Base-by-base conservation (phyloP, 768 basidiomycete species). In the Tylopilus rubrobrunneus region DNA sequence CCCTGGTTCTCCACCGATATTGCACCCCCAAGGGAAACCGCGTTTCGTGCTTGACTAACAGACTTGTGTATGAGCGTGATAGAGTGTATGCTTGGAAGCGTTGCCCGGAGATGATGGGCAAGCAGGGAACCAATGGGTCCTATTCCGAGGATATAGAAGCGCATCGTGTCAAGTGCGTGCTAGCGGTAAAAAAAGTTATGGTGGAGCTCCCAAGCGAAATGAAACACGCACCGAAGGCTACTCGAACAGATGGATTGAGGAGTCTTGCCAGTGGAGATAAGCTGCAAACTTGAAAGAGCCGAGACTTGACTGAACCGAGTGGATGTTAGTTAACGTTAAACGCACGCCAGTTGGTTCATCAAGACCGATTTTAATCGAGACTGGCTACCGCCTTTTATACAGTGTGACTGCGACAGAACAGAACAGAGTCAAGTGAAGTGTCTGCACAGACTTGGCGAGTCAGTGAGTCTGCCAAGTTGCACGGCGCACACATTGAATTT, bases 71-170 rank as follows among this genome's bases (percentile, higher is more conserved):
- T 82, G 65, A 94, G 82, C 25, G 82, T 80, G 63, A 96, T 75
- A 41, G 78, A 66, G 60, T 84, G 76, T 15, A 71, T 61, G 28
- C 67, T 56, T 19, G 82, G 76, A 48, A 90, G 74, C 49, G 75
- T 69, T 47, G 76, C 76, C 39, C 89, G 85, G 39, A 98, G 80
- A 67, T 95, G 81, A 68, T 87, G 83, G 15, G 93, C 80, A 58
- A 98, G 58, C 54, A 98, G 82, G 28, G 83, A 82, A 51, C 95
- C 95, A 57, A 96, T 81, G 42, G 92, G 79, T 46, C 92, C 92
- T 40, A 92, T 70, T 60, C 93, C 92, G 57, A 90, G 77, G 58
- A 89, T 64, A 73, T 89, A 86, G 66, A 87, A 79, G 57, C 79
- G 85, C 87, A 91, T 62, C 45, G 33, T 37, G 23, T 29, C 40